phyloP scores from a whole-genome alignment of 768 basidiomycete species.

The Daedaleopsis nitida region DNA sequence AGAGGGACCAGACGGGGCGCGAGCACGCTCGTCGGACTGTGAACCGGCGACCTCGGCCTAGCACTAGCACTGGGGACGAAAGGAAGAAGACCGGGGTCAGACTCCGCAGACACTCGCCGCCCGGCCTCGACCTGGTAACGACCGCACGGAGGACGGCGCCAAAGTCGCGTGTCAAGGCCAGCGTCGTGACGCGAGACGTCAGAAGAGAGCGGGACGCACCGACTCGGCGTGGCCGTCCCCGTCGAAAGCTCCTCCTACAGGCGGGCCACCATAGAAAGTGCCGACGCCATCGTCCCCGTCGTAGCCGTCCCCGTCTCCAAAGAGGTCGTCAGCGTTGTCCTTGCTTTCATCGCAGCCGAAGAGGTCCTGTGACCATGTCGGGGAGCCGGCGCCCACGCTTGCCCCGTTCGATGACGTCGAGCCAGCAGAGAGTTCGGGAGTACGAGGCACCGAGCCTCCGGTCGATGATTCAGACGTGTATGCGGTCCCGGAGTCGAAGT shows the following conservation, averaged over 20 bases:
- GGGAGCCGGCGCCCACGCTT: background rate
- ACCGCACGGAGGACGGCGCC: background rate
- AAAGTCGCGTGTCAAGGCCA: constrained; percentile 1
- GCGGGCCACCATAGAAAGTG: too few species aligned
- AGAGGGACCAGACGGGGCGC: constrained; percentile 4
- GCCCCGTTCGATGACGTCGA: constrained; percentile 1
- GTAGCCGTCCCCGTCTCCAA: background rate
- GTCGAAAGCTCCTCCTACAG: too few species aligned
- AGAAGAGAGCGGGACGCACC: background rate
- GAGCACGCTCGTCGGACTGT: background rate
- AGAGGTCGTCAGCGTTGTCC: background rate
- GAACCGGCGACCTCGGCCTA: background rate
- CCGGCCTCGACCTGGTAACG: background rate
- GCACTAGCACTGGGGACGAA: background rate
- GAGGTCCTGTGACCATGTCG: constrained; percentile 8
- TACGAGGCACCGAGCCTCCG: background rate
- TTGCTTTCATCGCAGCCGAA: constrained; percentile 11
- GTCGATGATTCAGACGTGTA: background rate
- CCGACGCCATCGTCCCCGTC: too few species aligned
- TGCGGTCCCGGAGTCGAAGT: background rate
- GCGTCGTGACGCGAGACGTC: background rate
- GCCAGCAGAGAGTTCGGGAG: constrained; percentile 3
- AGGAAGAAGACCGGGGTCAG: background rate
- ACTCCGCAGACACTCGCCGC: background rate
- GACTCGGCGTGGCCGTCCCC: background rate